Base-by-base conservation (phyloP, 345 rosid species). In the Acer saccharum region DNA sequence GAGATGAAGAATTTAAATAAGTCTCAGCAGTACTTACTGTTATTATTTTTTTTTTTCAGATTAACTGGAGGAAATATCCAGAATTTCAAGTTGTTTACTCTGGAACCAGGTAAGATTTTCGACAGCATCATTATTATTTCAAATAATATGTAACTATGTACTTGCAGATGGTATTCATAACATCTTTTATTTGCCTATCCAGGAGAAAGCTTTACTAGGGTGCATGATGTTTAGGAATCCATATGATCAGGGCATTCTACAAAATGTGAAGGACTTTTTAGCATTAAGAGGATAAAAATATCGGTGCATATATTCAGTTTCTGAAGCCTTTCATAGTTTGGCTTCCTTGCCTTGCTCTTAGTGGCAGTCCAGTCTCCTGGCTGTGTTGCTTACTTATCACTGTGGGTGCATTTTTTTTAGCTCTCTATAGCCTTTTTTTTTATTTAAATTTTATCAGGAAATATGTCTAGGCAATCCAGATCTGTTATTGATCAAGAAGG, bases 61-160 rank as follows among this genome's bases (percentile, higher is more conserved):
- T 91, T 68, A 89, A 89, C 78, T 91, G 95, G 95, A 78, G 67
- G 80, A 88, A 82, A 76, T 91, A 89, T 76, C 88, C 92, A 4
- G 95, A 89, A 77, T 88, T 91, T 64, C 88, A 86, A 75, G 57
- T 80, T 12, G 73, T 74, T 58, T 78, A 79, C 35, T 71, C 88
- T 48, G 83, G 83, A 81, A 27, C 75, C 77, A 79, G 95, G 91
- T 88, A 80, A 75, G 50, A 60, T 32, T 39, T 62, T 25, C 27
- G 27, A 25, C 25, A 23, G 25, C 25, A 23, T 23, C 0, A 23
- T 23, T 23, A 23, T 23, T 23, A 1, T 23, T 23, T 76, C 76
- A 73, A 7, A 41, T 48, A 67, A 25, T 39, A 44, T 32, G 6
- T 35, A 17, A 48, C 44, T 44, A 4, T 81, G 74, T 10, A 25